Evolutionary conservation across 2,329 filamentous ascomycete species (phyloP).

Genomic region (Neofusicoccum parvum): DNA sequence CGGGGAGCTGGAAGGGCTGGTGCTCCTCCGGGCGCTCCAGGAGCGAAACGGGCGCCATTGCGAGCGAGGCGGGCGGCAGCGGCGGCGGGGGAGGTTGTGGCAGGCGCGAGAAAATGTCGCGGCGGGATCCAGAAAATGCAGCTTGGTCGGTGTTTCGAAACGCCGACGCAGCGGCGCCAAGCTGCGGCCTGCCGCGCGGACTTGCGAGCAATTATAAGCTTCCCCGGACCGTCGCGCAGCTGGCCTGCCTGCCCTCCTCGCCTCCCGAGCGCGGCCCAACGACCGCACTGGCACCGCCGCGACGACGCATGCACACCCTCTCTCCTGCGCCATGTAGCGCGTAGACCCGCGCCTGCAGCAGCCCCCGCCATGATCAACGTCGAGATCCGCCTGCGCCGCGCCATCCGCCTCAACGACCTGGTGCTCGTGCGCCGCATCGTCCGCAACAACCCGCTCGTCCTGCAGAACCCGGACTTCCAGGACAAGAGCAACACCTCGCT

Average conservation of each 20-base stretch:
- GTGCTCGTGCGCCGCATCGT: slow-evolving; percentile 77
- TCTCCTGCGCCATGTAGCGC: slow-evolving; percentile 11
- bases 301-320: not conserved
- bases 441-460: slow-evolving; percentile 66
- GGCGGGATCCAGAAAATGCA: slow-evolving; percentile 17
- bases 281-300: not conserved
- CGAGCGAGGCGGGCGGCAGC: not conserved
- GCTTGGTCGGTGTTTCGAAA: slow-evolving; percentile 13
- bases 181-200: too few species aligned
- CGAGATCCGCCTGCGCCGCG: slow-evolving; percentile 75
- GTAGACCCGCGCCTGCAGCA: not conserved
- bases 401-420: slow-evolving; percentile 74
- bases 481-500: slow-evolving; percentile 80
- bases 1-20: slow-evolving; percentile 4
- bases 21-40: slow-evolving; percentile 13
- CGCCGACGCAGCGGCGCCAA: not conserved
- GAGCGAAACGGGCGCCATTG: slow-evolving; percentile 18
- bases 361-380: slow-evolving; percentile 67
- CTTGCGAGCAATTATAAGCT: not conserved
- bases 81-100: not conserved
- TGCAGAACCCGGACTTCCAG: slow-evolving; percentile 78
- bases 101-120: not conserved
- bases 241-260: not conserved
- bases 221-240: not conserved
- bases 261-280: slow-evolving; percentile 12